Evolutionary conservation across 768 basidiomycete species (phyloP).

Genomic region (Phanerochaete sordida): DNA sequence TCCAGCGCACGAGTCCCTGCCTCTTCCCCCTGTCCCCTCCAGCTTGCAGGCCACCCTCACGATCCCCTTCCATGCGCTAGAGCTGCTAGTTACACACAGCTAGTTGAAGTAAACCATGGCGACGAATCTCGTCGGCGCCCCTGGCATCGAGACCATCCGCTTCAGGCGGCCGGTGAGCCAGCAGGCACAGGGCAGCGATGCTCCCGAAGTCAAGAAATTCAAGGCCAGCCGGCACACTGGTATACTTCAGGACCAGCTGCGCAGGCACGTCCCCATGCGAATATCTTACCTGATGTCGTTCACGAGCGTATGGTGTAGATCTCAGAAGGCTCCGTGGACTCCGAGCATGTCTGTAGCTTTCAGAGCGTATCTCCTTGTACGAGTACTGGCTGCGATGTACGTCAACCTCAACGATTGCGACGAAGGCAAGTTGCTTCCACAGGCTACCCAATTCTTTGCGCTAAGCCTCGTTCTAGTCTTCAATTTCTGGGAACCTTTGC

Average conservation of each 20-base stretch:
- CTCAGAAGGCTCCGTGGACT: conserved; percentile 76
- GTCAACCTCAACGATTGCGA: conserved; percentile 94
- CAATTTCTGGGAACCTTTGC: conserved; percentile 99
- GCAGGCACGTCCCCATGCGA: conserved; percentile 44
- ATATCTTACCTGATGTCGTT: conserved; percentile 1
- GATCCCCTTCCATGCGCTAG: background rate
- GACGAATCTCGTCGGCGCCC: background rate
- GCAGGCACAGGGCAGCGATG: conserved; percentile 9
- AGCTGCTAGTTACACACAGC: background rate
- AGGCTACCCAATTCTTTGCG: background rate
- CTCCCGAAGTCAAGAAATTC: conserved; percentile 14
- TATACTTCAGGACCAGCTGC: conserved; percentile 76
- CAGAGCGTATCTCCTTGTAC: conserved; percentile 75
- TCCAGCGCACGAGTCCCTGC: background rate
- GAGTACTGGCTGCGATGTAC: conserved; percentile 90
- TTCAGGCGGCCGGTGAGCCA: conserved; percentile 28
- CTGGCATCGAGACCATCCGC: conserved; percentile 26
- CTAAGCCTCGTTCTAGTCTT: conserved; percentile 56
- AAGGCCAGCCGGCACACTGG: conserved; percentile 53
- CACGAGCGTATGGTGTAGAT: conserved; percentile 33
- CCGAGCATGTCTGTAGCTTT: conserved; percentile 84
- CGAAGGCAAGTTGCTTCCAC: conserved; percentile 52
- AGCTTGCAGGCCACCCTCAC: background rate
- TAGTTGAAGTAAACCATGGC: background rate
- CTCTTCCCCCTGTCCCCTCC: background rate